phyloP scores from a whole-genome alignment of 2,329 filamentous ascomycete species.

The Aureobasidium namibiae region DNA sequence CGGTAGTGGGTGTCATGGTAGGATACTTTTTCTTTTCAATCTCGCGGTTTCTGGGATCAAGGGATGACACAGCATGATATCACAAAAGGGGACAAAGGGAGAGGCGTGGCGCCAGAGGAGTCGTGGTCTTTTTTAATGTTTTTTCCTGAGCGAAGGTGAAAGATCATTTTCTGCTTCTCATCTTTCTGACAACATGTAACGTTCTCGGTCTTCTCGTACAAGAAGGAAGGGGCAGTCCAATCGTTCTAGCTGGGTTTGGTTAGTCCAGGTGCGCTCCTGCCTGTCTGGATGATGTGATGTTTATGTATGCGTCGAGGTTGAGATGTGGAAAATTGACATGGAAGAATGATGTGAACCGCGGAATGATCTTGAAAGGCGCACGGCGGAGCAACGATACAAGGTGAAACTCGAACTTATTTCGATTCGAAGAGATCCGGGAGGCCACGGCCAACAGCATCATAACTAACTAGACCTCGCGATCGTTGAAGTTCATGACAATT shows the following conservation, averaged over 20 bases:
- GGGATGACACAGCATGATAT: conserved; percentile 4
- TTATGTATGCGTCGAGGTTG: too few species aligned
- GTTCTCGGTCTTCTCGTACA: not conserved
- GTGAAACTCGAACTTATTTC: not conserved
- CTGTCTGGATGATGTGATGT: not conserved
- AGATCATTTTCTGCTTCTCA: not conserved
- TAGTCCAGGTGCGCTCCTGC: not conserved
- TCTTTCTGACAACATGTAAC: too few species aligned
- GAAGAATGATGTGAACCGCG: too few species aligned
- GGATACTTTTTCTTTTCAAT: not conserved
- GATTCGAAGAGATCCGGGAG: not conserved
- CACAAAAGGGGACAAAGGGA: not conserved
- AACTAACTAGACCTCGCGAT: not conserved
- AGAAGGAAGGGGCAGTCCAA: not conserved
- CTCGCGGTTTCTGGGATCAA: not conserved
- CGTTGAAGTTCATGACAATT: not conserved
- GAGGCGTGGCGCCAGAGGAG: not conserved
- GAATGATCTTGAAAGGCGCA: too few species aligned
- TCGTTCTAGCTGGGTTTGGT: not conserved
- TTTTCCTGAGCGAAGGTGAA: not conserved
- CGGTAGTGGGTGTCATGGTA: not conserved
- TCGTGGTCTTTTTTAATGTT: not conserved
- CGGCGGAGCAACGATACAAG: not conserved
- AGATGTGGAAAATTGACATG: not conserved
- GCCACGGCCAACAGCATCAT: not conserved